Base-by-base conservation (phyloP, 2,329 filamentous ascomycete genomes). In the Phaeomoniella chlamydospora region DNA sequence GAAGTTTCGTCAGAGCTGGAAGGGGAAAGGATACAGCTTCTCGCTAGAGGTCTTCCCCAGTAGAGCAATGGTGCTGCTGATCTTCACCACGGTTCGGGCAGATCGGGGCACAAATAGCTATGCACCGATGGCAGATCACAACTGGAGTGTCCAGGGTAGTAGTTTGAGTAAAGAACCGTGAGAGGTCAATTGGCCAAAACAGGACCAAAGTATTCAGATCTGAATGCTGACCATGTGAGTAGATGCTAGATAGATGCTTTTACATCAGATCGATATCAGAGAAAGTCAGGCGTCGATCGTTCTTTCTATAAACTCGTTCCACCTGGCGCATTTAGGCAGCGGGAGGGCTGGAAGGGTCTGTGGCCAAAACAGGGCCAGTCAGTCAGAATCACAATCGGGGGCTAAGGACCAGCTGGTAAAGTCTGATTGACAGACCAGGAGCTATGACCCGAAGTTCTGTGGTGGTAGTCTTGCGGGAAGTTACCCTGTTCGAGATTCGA, bases 261-360 rank as follows among this genome's bases (percentile, higher is more conserved):
- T 18, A 18, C 16, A 18, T 18, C 32, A 18, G 32, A 34, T 34
- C 32, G 15, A 18, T 34, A 18, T 34, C 16, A 15, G 14, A 10
- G 18, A 18, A 18, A 18, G n/a, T 4, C 9, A 10, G 18, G 22
- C 11, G 19, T 36, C 32, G 13, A 29, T 37, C 5, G 26, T 14
- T 22, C 34, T 15, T 31, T 31, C 26, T 17, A 9, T 15, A 18
- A 39, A 34, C 15, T 31, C 30, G 40, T 40, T 42, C 39, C 44
- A 47, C 45, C 46, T 49, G 46, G 46, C 46, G 47, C 39, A 47
- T 35, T 42, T 43, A 42, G 47, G 44, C 43, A 36, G 43, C 41
- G 45, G 47, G 45, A 42, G 44, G 49, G 48, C 49, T 52, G 48
- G 48, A 50, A 46, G 45, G 48, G 48, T 44, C 49, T 49, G 37